These are phyloP conservation scores for Yamadazyma dendronema DNA, from an alignment of 1,139 yeast species.

Conservation along the genomic window DNA sequence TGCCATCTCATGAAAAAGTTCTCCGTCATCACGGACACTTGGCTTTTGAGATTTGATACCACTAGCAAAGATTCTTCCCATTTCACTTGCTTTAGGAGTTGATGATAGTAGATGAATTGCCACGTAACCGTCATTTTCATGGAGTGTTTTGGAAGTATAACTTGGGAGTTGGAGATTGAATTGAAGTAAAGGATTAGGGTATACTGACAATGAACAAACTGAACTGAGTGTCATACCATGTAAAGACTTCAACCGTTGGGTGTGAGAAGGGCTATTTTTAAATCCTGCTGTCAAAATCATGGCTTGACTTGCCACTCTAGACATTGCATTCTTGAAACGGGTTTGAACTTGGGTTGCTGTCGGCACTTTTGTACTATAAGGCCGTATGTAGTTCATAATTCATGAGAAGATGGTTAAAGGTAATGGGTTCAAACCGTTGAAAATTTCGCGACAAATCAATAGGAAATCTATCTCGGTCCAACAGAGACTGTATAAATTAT, in stretches of 20 bases:
- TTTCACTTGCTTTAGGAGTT: slow-evolving; percentile 42
- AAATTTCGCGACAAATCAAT: no score
- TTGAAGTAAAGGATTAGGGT: slow-evolving; percentile 72
- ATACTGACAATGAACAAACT: slow-evolving; percentile 71
- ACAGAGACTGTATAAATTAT: no score
- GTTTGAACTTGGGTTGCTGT: slow-evolving; percentile 9
- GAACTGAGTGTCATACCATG: slow-evolving; percentile 85
- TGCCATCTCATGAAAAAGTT: slow-evolving; percentile 45
- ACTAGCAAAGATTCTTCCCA: slow-evolving; percentile 62
- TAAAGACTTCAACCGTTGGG: slow-evolving; percentile 19
- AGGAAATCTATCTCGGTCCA: no score
- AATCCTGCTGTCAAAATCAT: slow-evolving; percentile 39
- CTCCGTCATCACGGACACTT: slow-evolving; percentile 30
- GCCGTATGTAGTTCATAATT: slow-evolving; percentile 7
- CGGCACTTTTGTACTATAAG: slow-evolving; percentile 1
- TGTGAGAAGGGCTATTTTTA: slow-evolving; percentile 13
- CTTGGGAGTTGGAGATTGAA: slow-evolving; percentile 85
- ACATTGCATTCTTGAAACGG: slow-evolving; percentile 35
- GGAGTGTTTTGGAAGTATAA: slow-evolving; percentile 65
- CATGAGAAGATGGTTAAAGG: no score
- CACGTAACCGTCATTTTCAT: slow-evolving; percentile 45
- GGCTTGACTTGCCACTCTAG: slow-evolving; percentile 42
- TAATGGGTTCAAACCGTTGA: neutral
- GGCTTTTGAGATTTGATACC: slow-evolving; percentile 40
- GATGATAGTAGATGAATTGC: slow-evolving; percentile 81